Conservation (phyloP, 1,139 yeast species). For the Williopsis jadinii region DNA sequence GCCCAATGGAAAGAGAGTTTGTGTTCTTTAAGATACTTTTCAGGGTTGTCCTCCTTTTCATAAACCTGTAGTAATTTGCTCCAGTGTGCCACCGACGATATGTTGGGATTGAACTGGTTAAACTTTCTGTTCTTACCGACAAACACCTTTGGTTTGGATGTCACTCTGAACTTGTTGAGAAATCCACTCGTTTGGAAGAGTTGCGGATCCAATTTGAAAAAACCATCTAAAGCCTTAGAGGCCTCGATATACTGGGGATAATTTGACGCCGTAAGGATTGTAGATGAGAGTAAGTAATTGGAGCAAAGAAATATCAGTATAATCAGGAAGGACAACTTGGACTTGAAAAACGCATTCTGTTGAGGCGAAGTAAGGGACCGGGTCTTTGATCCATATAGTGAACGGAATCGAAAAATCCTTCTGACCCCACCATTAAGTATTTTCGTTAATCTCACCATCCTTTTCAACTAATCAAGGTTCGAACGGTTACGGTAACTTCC, state of each 20-base stretch:
- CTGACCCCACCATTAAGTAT: no score
- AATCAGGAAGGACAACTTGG: slow-evolving; percentile 16
- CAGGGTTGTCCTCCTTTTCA: slow-evolving; percentile 12
- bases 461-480: no score
- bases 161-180: slow-evolving; percentile 14
- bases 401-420: no score
- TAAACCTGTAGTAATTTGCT: slow-evolving; percentile 8
- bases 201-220: slow-evolving; percentile 14
- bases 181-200: slow-evolving; percentile 16
- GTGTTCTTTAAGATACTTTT: slow-evolving; percentile 6
- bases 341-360: slow-evolving; percentile 17
- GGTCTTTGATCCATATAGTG: background rate
- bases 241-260: slow-evolving; percentile 14
- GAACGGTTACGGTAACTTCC: no score
- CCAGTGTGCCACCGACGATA: slow-evolving; percentile 13
- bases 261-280: slow-evolving; percentile 16
- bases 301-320: slow-evolving; percentile 16
- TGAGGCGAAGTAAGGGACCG: background rate
- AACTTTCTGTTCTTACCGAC: slow-evolving; percentile 5
- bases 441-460: no score
- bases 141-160: slow-evolving; percentile 3
- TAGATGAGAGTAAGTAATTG: slow-evolving; percentile 13
- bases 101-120: slow-evolving; percentile 13
- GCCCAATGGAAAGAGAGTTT: slow-evolving; percentile 23
- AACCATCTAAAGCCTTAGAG: slow-evolving; percentile 13